Evolutionary conservation across 495 filamentous ascomycete genomes (phyloP), one percentile per base, ranked within the genome.

Genomic region (Penicillium turbatum): DNA sequence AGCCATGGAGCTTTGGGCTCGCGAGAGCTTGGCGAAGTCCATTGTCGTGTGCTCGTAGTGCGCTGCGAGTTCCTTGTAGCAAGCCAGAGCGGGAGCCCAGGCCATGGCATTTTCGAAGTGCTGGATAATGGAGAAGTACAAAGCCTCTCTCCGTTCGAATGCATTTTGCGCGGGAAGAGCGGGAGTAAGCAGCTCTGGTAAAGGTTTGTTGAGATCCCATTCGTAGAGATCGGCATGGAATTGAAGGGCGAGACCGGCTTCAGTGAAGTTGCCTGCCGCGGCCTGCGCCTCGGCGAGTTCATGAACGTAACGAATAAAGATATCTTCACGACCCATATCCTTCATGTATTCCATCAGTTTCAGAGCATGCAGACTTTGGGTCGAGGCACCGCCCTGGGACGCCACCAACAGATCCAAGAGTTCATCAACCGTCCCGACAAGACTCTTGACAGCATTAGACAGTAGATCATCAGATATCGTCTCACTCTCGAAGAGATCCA

Each of bases 251-350:
- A 97, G 79, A 15, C 91, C 93, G 9, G 93, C 93, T 73, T 97
- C 93, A 12, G 91, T 89, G 56, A 85, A 82, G 64, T 97, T 92
- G 51, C 86, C 75, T 3, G 85, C 80, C 27, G 84, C 78, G 4
- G 80, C 78, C 69, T 97, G 93, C 5, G 90, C 73, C 44, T 85
- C 76, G 11, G 90, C 89, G 3, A 99, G 78, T 66, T 96, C 90
- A 63, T 99, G 95, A 21, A 97, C 92, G 64, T 97, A 97, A 52
- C 90, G 86, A 58, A 96, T 88, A 67, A 92, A 99, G 56, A 97
- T 96, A 64, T 96, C 91, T 66, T 95, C 91, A 63, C 95, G 95
- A 57, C 92, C 88, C 89, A 96, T 93, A 65, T 97, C 92, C 65
- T 89, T 86, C 68, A 97, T 81, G 72, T 96, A 97, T 57, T 96